These are phyloP conservation scores for Cordyceps cicadae DNA, from an alignment of 2,329 filamentous ascomycete species.

Conservation along the genomic window DNA sequence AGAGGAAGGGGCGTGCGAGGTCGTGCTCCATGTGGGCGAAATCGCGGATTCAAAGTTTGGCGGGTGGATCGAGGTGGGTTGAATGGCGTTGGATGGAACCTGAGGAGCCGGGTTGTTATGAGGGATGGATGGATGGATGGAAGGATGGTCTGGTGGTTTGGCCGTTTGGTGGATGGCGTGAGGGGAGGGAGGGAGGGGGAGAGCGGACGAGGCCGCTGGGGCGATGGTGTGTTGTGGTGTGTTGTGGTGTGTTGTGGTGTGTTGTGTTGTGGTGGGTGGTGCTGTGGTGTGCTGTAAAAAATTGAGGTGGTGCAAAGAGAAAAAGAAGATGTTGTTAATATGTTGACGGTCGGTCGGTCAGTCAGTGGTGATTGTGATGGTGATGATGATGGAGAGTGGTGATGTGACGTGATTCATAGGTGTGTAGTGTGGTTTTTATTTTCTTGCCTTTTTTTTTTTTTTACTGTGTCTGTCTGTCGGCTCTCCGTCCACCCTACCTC, in stretches of 20 bases:
- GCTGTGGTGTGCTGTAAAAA: background rate
- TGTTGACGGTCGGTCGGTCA: background rate
- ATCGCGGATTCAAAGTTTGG: slow-evolving; percentile 10
- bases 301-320: background rate
- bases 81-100: background rate
- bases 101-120: background rate
- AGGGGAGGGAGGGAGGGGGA: too few species aligned
- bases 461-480: background rate
- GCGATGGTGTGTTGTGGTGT: background rate
- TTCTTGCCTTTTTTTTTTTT: background rate
- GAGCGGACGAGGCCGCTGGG: background rate
- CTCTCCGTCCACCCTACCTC: background rate
- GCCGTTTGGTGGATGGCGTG: background rate
- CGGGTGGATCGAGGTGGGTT: slow-evolving; percentile 1
- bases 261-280: background rate
- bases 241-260: background rate
- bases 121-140: background rate
- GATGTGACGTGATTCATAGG: background rate
- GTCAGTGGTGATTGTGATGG: too few species aligned
- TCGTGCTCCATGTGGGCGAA: background rate
- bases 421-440: background rate
- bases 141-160: background rate
- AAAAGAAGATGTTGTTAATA: background rate
- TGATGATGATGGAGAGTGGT: background rate
- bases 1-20: slow-evolving; percentile 1